Evolutionary conservation across 1,139 yeast genomes (phyloP), one percentile per base, ranked within the genome.

Genomic region (Saccharomycopsis phalli): DNA sequence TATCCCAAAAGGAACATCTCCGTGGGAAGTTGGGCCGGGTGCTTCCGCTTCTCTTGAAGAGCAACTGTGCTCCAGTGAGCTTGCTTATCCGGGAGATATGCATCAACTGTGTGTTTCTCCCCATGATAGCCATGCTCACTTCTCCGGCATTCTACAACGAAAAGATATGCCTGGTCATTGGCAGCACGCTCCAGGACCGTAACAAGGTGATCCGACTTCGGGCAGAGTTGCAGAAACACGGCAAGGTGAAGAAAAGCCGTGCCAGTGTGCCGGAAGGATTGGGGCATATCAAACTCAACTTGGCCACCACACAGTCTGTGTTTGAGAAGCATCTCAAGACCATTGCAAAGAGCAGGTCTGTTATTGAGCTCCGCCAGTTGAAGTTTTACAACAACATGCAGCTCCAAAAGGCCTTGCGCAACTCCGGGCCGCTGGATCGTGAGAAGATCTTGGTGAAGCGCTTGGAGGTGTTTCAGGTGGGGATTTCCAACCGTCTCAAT

Each of bases 131-230:
- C 18, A 69, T 80, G 63, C 52, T 81, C 1, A 63, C 81, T 0
- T 91, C 82, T 44, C 74, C 91, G 1, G 94, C 86, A 54, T 81
- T 76, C 47, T 81, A 81, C 72, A 88, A 87, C 54, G 69, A 74
- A 42, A 54, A 69, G 39, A 68, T 86, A 16, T 76, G 78, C 4
- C 71, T 72, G 40, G 57, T 71, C 3, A 73, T 83, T 2, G 81
- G 86, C 1, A 74, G 71, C 25, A 72, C 80, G 20, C 64, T 88
- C 53, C 77, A 76, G 48, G 93, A 86, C 51, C 67, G 88, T 47
- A 74, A 73, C 31, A 87, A 83, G 52, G 94, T 87, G 1, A 75
- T 79, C 48, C 74, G 76, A 49, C 66, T 87, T 14, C 63, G 94
- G 47, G 75, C 73, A 14, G 84, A 83, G 0, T 63, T 88, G 36